Evolutionary conservation across 306 rosid species (phyloP), one percentile per base, ranked within the genome.

Genomic region (Hippophae rhamnoides): DNA sequence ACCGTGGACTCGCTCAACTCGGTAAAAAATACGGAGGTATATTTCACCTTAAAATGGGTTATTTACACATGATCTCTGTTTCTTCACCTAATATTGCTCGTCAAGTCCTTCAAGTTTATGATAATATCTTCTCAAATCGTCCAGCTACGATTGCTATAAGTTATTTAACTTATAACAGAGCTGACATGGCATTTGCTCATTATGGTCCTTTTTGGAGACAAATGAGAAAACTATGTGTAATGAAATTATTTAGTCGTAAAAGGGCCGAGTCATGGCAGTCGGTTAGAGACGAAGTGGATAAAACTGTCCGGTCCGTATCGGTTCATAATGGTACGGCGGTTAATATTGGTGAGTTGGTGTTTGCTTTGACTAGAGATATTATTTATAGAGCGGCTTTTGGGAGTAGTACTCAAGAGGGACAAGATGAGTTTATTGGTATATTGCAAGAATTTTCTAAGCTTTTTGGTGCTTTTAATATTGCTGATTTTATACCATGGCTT

Each of bases 191-290:
- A 0, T 87, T 87, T 5, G 89, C 95, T 11, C 79, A 84, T 79
- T 84, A 87, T n/a, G 95, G 92, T 0, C 90, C 95, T 9, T 87
- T 84, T 54, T 87, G 95, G 95, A 72, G 92, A 2, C 95, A 87
- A 70, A 87, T 87, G 92, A 56, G 92, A 0, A 87, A 84, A 70
- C 73, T 87, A 0, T 87, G 95, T 26, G 95, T 87, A 47, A 78
- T 84, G 83, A 84, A 84, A 57, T 81, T 87, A 8, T 87, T 87
- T 61, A 84, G 92, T 69, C 86, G 89, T 13, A 84, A 78, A 26
- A 79, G 84, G 0, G 81, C 78, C 38, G 38, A 31, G 38, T 31
- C 38, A 2, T 31, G 38, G 38, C 38, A 31, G 38, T 31, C 38
- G 4, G 86, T 87, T 0, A 72, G 83, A 9, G 82, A 81, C 2